phyloP scores from a whole-genome alignment of 768 basidiomycete genomes.

The Lactarius deliciosus region DNA sequence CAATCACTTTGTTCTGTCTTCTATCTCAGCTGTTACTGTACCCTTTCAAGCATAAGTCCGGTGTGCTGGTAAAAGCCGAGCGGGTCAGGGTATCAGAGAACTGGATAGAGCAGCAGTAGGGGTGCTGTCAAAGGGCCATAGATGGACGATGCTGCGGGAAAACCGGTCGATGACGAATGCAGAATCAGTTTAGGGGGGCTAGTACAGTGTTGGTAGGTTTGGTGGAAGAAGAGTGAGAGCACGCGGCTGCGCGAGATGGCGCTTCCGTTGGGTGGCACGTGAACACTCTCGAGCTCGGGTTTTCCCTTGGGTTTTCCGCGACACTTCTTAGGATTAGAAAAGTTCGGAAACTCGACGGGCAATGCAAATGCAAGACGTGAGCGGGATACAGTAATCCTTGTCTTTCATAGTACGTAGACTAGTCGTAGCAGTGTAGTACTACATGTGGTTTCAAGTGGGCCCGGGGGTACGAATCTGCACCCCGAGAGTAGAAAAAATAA shows the following conservation, averaged over 20 bases:
- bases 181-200: not conserved
- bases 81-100: not conserved
- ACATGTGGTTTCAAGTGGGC: not conserved
- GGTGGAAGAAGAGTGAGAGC: not conserved
- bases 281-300: not conserved
- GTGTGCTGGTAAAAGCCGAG: not conserved
- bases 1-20: not conserved
- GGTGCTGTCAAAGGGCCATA: not conserved
- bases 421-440: not conserved
- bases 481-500: not conserved
- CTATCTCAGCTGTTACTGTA: not conserved
- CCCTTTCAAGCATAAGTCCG: not conserved
- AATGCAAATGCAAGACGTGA: not conserved
- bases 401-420: not conserved
- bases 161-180: not conserved
- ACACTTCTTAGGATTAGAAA: not conserved
- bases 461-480: not conserved
- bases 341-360: not conserved
- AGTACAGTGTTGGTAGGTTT: not conserved
- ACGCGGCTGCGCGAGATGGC: not conserved
- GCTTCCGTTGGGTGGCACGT: not conserved
- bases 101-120: not conserved
- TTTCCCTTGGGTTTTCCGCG: not conserved
- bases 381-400: not conserved
- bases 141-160: not conserved